Base-by-base conservation (phyloP, 1,139 yeast species). In the Pichia kudriavzevii region DNA sequence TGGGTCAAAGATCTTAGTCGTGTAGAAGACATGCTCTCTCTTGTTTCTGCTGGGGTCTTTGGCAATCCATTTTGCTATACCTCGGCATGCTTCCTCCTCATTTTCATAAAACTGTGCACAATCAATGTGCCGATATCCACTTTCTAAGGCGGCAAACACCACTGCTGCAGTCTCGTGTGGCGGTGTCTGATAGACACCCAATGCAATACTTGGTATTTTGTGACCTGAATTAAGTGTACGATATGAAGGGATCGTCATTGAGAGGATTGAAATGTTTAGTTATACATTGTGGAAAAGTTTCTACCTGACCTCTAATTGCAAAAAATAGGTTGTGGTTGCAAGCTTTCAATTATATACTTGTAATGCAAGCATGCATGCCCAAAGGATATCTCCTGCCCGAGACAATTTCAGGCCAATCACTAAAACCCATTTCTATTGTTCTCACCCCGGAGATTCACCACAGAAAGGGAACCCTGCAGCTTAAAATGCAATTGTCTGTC, bases 81-180 rank as follows among this genome's bases (percentile, higher is more conserved):
- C 69, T 42, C 60, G 51, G 46, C 63, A 67, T 36, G 74, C 66
- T 48, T 70, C 78, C 8, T 47, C 48, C 50, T 79, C 82, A 50
- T 78, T 79, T 11, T 64, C 61, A 52, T 81, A 81, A 21, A 58
- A 55, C 13, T 65, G 63, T 3, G 85, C 85, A 7, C 77, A 63
- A 49, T 78, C 85, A 32, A 79, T 62, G 46, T 79, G 85, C 43
- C 93, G 69, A 53, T 80, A 81, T 0, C 94, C 94, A 19, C 56
- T 62, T 23, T 65, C 61, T 47, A 82, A 64, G 1, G 81, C 82
- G 25, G 63, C 53, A 41, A 64, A 60, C 2, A 75, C 79, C 17
- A 69, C 48, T 1, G 55, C 50, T 3, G 62, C 52, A 1, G 76
- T 64, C 8, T 56, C 59, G 1, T 49, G 43, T 12, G 56, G 52